A percentile compares a stretch with the other conserved stretches of the same genome.
Evolutionary conservation across 805 yeast species (phyloP).

Genomic region (Candida methanosorbosa): DNA sequence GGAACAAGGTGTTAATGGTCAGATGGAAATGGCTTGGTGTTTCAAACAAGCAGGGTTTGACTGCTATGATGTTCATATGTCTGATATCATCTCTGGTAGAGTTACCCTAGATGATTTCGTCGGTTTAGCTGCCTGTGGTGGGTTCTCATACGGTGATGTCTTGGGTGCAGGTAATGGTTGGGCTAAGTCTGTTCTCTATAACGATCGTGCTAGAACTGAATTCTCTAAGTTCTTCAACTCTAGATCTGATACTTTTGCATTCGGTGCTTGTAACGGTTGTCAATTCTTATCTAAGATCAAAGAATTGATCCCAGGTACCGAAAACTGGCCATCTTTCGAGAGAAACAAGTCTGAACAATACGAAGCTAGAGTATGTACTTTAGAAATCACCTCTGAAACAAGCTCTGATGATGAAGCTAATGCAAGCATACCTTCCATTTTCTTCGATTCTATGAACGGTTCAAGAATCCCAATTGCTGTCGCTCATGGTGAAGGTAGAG

Average conservation of each 20-base stretch:
- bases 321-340: conserved; percentile 93
- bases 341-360: conserved; percentile 89
- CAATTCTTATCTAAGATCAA: conserved; percentile 88
- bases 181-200: conserved; percentile 93
- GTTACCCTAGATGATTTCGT: conserved; percentile 71
- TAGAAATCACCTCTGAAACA: conserved; percentile 56
- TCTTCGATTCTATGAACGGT: conserved; percentile 88
- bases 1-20: conserved; percentile 98
- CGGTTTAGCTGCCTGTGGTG: conserved; percentile 98
- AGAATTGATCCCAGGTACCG: conserved; percentile 85
- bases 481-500: conserved; percentile 98
- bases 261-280: conserved; percentile 98
- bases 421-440: conserved; percentile 36
- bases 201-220: conserved; percentile 66
- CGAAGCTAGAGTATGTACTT: conserved; percentile 90
- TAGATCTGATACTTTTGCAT: conserved; percentile 87
- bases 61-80: conserved; percentile 94
- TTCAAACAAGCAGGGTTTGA: conserved; percentile 93
- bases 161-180: conserved; percentile 98
- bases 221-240: conserved; percentile 76
- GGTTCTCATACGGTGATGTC: conserved; percentile 98
- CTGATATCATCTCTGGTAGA: conserved; percentile 72
- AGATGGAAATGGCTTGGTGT: conserved; percentile 97
- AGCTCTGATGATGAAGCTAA: conserved; percentile 33
- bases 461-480: conserved; percentile 93